These are phyloP conservation scores for Fusarium albidum DNA, from an alignment of 2,329 filamentous ascomycete genomes.

Conservation along the genomic window DNA sequence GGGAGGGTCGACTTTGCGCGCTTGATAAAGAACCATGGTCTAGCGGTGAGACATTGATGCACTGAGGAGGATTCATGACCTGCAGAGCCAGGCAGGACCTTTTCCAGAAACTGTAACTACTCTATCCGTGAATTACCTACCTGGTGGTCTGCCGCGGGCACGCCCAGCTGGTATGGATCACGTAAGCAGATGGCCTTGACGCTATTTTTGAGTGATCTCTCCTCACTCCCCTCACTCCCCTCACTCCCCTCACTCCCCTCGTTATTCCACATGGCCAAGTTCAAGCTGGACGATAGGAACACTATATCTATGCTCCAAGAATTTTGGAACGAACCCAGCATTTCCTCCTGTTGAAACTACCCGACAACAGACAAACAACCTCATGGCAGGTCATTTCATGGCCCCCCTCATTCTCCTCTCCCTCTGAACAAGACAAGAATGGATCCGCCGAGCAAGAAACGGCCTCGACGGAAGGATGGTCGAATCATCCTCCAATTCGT, in stretches of 20 bases:
- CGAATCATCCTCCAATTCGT: slow-evolving; percentile 86
- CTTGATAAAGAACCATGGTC: neutral
- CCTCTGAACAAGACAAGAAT: slow-evolving; percentile 33
- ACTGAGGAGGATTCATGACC: neutral
- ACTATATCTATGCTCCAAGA: too few species aligned
- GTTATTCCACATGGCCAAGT: too few species aligned
- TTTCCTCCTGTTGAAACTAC: neutral
- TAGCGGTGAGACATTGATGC: slow-evolving; percentile 5
- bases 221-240: too few species aligned
- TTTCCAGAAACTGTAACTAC: too few species aligned
- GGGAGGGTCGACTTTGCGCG: neutral
- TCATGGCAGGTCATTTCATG: slow-evolving; percentile 9
- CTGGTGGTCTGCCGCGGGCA: too few species aligned
- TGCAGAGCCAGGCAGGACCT: too few species aligned
- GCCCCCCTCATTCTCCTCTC: slow-evolving; percentile 5
- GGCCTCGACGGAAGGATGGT: slow-evolving; percentile 62
- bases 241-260: too few species aligned
- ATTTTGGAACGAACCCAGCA: neutral
- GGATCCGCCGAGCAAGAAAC: slow-evolving; percentile 42
- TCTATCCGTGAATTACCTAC: too few species aligned
- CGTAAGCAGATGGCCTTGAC: too few species aligned
- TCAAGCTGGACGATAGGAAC: too few species aligned
- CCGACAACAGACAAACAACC: slow-evolving; percentile 24
- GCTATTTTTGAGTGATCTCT: too few species aligned
- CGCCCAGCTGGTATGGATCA: too few species aligned